Evolutionary conservation across 2,329 filamentous ascomycete genomes (phyloP).

Genomic region (Aspergillus japonicus): DNA sequence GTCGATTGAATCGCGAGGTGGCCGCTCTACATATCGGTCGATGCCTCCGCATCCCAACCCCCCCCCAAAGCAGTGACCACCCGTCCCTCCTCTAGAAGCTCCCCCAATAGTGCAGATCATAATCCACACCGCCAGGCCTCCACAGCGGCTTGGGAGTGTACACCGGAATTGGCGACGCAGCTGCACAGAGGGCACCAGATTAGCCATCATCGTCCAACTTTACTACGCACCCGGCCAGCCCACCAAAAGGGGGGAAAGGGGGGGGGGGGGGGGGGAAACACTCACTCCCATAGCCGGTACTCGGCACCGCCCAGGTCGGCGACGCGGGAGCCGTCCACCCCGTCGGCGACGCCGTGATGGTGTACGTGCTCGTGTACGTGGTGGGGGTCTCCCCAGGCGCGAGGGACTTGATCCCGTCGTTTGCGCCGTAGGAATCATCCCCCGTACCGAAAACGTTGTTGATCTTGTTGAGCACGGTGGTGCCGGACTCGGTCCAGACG

Average conservation of each 20-base stretch:
- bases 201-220: background rate
- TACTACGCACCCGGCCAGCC: too few species aligned
- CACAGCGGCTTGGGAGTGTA: conserved; percentile 35
- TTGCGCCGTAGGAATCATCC: conserved; percentile 24
- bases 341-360: conserved; percentile 31
- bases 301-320: conserved; percentile 33
- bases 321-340: conserved; percentile 26
- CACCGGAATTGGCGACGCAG: conserved; percentile 30
- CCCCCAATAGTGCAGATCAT: conserved; percentile 34
- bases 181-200: conserved; percentile 2
- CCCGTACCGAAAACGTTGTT: conserved; percentile 37
- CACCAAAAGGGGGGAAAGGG: too few species aligned
- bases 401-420: background rate
- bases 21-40: too few species aligned
- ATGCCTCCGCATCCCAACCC: too few species aligned
- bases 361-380: conserved; percentile 31
- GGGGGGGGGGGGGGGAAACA: background rate
- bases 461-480: conserved; percentile 31
- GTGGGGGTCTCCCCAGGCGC: background rate
- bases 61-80: too few species aligned
- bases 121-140: conserved; percentile 29
- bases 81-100: conserved; percentile 14
- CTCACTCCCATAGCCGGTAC: conserved; percentile 34
- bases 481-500: conserved; percentile 33
- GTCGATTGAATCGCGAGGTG: too few species aligned